Conservation (phyloP, 2,329 filamentous ascomycete species). For the Albifimbria verrucaria region DNA sequence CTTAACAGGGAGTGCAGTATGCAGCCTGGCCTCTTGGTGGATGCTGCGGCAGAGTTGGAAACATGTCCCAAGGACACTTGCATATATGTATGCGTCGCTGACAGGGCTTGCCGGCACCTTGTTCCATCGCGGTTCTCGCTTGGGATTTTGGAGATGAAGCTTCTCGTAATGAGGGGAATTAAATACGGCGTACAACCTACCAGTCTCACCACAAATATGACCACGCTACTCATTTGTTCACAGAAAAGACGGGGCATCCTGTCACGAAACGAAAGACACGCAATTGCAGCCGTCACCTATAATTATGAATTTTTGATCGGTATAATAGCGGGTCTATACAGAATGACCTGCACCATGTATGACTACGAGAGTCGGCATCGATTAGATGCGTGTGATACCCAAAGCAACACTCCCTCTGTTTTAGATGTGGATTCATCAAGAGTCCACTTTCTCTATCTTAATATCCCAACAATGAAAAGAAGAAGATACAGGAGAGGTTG, state of each 20-base stretch:
- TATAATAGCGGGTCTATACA: neutral
- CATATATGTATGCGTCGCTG: neutral
- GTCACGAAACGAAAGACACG: too few species aligned
- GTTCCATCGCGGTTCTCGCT: too few species aligned
- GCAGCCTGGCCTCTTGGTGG: slow-evolving; percentile 15
- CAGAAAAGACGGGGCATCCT: too few species aligned
- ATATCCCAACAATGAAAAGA: neutral
- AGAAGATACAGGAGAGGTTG: neutral
- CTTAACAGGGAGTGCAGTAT: slow-evolving; percentile 9
- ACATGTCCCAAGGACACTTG: neutral
- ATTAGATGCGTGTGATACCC: neutral
- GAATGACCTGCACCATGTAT: neutral
- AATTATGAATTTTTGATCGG: too few species aligned
- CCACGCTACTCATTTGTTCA: too few species aligned
- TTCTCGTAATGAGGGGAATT: too few species aligned
- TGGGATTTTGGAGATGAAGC: too few species aligned
- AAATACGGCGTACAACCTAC: too few species aligned
- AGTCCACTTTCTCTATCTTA: neutral
- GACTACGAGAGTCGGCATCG: neutral
- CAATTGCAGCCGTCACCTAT: too few species aligned
- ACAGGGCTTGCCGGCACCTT: neutral
- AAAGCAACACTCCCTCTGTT: neutral
- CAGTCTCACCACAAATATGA: too few species aligned
- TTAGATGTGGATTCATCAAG: neutral
- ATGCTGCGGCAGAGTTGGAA: slow-evolving; percentile 4